phyloP scores from a whole-genome alignment of 306 rosid genomes.

The Prunus armeniaca region DNA sequence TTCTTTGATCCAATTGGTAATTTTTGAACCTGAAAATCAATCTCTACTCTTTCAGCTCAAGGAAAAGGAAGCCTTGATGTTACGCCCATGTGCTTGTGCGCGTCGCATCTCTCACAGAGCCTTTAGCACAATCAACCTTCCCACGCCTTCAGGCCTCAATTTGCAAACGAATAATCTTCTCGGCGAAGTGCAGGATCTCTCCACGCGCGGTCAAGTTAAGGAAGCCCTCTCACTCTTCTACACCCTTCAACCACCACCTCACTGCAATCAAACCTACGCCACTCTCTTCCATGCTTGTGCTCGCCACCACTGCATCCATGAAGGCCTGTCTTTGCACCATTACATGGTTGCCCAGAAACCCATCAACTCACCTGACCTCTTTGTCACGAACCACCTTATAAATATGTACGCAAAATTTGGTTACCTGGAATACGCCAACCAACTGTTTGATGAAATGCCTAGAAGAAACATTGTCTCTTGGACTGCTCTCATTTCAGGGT shows the following conservation, averaged over 20 bases:
- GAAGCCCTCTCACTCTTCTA: slow-evolving; percentile 60
- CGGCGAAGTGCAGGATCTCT: slow-evolving; percentile 31
- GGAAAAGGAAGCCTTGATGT: slow-evolving; percentile 4
- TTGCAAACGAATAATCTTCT: slow-evolving; percentile 26
- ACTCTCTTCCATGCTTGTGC: slow-evolving; percentile 71
- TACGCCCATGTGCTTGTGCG: slow-evolving; percentile 18
- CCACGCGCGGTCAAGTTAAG: slow-evolving; percentile 44
- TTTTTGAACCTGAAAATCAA: too few relatives aligned
- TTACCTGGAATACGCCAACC: slow-evolving; percentile 37
- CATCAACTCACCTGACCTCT: slow-evolving; percentile 35
- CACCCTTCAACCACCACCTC: slow-evolving; percentile 22
- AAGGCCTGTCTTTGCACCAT: slow-evolving; percentile 62
- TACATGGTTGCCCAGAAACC: slow-evolving; percentile 49
- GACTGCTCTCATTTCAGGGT: slow-evolving; percentile 79
- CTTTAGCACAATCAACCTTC: slow-evolving; percentile 15
- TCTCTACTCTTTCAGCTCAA: too few relatives aligned
- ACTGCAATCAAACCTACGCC: slow-evolving; percentile 57
- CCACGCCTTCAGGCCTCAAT: slow-evolving; percentile 13
- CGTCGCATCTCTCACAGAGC: slow-evolving; percentile 16
- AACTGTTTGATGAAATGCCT: slow-evolving; percentile 68
- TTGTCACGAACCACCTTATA: slow-evolving; percentile 64
- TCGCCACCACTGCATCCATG: slow-evolving; percentile 44
- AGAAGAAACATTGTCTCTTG: slow-evolving; percentile 69
- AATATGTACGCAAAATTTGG: slow-evolving; percentile 84
- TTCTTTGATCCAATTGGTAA: too few relatives aligned